phyloP scores from a whole-genome alignment of 257 asterid species.

The Solanum sejunctum region DNA sequence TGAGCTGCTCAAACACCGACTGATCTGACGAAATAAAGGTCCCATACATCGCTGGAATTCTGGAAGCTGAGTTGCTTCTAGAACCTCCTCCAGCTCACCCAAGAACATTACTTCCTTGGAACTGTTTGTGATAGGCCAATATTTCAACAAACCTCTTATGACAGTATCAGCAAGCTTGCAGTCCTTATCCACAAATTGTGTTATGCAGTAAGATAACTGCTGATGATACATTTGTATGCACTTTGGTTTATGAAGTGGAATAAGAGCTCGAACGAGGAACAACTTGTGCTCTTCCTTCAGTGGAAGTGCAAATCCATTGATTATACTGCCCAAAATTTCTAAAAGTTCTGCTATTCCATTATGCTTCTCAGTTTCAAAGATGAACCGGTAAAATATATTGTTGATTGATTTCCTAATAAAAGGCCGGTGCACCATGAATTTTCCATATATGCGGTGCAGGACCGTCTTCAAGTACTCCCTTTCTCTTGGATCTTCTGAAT shows the following conservation, averaged over 20 bases:
- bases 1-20: slow-evolving; percentile 60
- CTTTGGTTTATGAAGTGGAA: slow-evolving; percentile 71
- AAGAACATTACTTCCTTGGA: slow-evolving; percentile 77
- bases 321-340: slow-evolving; percentile 58
- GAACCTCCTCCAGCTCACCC: slow-evolving; percentile 75
- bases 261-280: slow-evolving; percentile 50
- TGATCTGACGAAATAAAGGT: slow-evolving; percentile 57
- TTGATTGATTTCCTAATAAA: slow-evolving; percentile 53
- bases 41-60: slow-evolving; percentile 83
- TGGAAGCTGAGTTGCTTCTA: slow-evolving; percentile 74
- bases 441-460: slow-evolving; percentile 53
- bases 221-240: slow-evolving; percentile 63
- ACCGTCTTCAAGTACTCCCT: slow-evolving; percentile 55
- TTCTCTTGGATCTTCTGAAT: slow-evolving; percentile 65
- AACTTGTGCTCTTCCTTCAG: slow-evolving; percentile 63
- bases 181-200: slow-evolving; percentile 72
- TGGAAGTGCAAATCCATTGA: slow-evolving; percentile 62
- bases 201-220: slow-evolving; percentile 67
- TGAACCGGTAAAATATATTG: slow-evolving; percentile 43
- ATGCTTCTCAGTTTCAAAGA: slow-evolving; percentile 60
- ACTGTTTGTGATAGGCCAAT: slow-evolving; percentile 81
- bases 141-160: slow-evolving; percentile 61
- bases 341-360: slow-evolving; percentile 58
- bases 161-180: slow-evolving; percentile 79
- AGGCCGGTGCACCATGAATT: slow-evolving; percentile 70